Evolutionary conservation across 1,139 yeast genomes (phyloP).

Genomic region (Yamadazyma dushanensis): DNA sequence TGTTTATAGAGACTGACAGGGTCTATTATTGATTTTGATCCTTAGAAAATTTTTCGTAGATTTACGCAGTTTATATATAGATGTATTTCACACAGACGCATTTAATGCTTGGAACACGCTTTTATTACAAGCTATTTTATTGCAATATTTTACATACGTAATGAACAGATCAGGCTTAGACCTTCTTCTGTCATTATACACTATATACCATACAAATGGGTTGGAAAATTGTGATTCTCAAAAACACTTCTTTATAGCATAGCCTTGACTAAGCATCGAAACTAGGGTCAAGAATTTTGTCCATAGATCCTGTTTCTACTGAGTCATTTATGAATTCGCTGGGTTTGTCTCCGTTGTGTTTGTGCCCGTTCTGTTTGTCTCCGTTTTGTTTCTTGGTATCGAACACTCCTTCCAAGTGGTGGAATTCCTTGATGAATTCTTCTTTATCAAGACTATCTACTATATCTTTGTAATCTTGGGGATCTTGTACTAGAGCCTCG

Average conservation of each 20-base stretch:
- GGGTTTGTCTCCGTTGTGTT: neutral
- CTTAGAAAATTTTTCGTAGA: slow-evolving; percentile 2
- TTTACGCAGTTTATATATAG: neutral
- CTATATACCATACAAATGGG: too few relatives aligned
- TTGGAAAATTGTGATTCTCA: too few relatives aligned
- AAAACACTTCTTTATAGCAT: too few relatives aligned
- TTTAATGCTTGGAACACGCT: too few relatives aligned
- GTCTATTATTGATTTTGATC: neutral
- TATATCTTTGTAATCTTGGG: slow-evolving; percentile 22
- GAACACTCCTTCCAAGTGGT: slow-evolving; percentile 24
- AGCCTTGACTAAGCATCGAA: slow-evolving; percentile 14
- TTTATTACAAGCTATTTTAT: too few relatives aligned
- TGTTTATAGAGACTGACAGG: neutral
- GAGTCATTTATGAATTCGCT: slow-evolving; percentile 2
- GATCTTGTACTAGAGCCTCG: slow-evolving; percentile 23
- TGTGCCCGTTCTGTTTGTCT: neutral
- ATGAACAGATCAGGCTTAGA: too few relatives aligned
- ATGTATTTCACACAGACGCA: neutral
- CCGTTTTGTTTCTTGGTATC: slow-evolving; percentile 12
- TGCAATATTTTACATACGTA: slow-evolving; percentile 5
- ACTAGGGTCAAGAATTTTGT: slow-evolving; percentile 20
- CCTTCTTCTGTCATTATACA: too few relatives aligned
- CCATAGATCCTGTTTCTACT: slow-evolving; percentile 20
- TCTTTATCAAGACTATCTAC: slow-evolving; percentile 24
- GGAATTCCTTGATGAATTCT: slow-evolving; percentile 34